A percentile compares a stretch with the other conserved stretches of the same genome.
phyloP scores from a whole-genome alignment of 139 green algal species.

The Gonium pectorale region DNA sequence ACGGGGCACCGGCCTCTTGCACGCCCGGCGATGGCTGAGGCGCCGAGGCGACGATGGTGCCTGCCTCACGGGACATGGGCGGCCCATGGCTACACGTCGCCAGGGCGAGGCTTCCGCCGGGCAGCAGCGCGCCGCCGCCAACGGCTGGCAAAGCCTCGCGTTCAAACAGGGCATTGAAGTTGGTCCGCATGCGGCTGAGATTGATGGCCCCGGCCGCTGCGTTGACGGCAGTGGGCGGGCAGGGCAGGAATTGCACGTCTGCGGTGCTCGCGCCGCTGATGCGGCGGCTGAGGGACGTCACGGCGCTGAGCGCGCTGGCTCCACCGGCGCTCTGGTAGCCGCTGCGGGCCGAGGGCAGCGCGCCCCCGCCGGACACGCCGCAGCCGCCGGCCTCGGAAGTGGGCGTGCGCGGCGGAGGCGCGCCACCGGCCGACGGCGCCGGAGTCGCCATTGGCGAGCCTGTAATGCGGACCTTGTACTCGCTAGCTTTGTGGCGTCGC shows the following conservation, averaged over 20 bases:
- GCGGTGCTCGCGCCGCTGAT: constrained; percentile 13
- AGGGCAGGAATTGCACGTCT: constrained; percentile 13
- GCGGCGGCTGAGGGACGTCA: neutral
- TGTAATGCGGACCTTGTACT: too few relatives aligned
- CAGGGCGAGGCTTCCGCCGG: neutral
- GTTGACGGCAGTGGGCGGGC: neutral
- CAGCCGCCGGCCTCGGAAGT: neutral
- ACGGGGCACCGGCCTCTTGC: neutral
- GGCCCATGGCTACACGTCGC: neutral
- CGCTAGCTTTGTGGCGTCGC: neutral
- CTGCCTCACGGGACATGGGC: neutral
- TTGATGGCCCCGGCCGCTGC: constrained; percentile 17
- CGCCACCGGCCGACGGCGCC: too few relatives aligned
- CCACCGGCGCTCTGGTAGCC: too few relatives aligned
- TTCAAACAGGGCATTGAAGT: constrained; percentile 17
- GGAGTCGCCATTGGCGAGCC: neutral
- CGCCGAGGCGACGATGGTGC: too few relatives aligned
- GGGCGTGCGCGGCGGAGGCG: neutral
- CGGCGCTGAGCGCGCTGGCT: too few relatives aligned
- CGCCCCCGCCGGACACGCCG: neutral
- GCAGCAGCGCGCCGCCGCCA: neutral
- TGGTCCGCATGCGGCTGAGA: neutral
- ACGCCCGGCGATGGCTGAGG: neutral
- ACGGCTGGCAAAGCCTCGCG: neutral
- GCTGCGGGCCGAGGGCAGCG: neutral